Percentiles rank a stretch among this genome's conserved stretches.
Conservation (phyloP, 192 early-diverging fungal species). For the Umbelopsis ramanniana region DNA sequence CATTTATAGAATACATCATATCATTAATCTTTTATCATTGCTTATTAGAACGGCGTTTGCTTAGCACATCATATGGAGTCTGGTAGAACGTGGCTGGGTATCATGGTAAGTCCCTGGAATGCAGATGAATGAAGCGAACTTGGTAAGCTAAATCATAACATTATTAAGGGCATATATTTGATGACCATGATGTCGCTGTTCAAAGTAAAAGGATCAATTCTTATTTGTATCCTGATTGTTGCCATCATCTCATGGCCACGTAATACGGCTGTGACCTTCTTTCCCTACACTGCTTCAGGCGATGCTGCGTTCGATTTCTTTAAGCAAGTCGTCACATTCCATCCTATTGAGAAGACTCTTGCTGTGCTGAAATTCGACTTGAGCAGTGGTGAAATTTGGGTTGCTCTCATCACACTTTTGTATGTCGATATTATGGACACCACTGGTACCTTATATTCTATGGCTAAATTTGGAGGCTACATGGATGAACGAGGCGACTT, state of each 20-base stretch:
- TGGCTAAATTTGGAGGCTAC: conserved; percentile 84
- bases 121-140: neutral
- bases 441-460: conserved; percentile 83
- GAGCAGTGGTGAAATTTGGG: conserved; percentile 65
- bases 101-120: conserved; percentile 24
- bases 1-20: neutral
- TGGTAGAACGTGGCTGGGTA: conserved; percentile 60
- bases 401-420: conserved; percentile 80
- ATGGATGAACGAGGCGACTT: conserved; percentile 77
- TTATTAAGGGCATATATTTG: conserved; percentile 31
- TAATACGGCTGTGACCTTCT: conserved; percentile 71
- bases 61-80: conserved; percentile 65
- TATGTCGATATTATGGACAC: conserved; percentile 89
- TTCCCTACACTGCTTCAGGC: conserved; percentile 67
- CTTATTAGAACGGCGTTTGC: conserved; percentile 63
- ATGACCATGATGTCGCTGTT: conserved; percentile 57
- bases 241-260: conserved; percentile 80
- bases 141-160: neutral
- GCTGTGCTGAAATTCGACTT: conserved; percentile 67
- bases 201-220: conserved; percentile 70
- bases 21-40: neutral
- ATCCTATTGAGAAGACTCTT: conserved; percentile 43
- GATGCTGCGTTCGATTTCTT: conserved; percentile 70
- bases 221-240: conserved; percentile 72
- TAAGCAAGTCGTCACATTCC: conserved; percentile 59